Evolutionary conservation across 2,329 filamentous ascomycete species (phyloP).

Genomic region (Fusarium siculi): DNA sequence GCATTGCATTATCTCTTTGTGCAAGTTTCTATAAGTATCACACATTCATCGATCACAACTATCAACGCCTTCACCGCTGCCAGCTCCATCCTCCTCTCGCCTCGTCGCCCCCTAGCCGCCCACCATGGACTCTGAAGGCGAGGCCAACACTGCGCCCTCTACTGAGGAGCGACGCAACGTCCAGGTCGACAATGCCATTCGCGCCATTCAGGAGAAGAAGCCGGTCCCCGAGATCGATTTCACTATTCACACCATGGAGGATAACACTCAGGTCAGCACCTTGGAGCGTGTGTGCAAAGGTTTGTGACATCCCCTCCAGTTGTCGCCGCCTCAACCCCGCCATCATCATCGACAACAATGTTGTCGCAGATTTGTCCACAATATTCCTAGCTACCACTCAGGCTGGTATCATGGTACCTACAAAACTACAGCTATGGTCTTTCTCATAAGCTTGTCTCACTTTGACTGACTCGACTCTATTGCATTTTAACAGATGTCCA

Average conservation of each 20-base stretch:
- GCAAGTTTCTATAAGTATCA: constrained; percentile 16
- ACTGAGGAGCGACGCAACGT: constrained; percentile 61
- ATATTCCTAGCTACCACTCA: not conserved
- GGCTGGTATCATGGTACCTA: not conserved
- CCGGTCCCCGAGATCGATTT: constrained; percentile 98
- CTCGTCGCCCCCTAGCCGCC: constrained; percentile 34
- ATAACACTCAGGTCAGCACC: constrained; percentile 94
- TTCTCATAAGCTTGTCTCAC: not conserved
- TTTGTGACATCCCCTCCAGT: constrained; percentile 57
- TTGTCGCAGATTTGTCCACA: constrained; percentile 28
- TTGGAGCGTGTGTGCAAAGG: constrained; percentile 98
- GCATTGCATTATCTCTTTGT: constrained; percentile 20
- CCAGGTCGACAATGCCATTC: constrained; percentile 88
- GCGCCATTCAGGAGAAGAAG: constrained; percentile 94
- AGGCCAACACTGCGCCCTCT: constrained; percentile 46
- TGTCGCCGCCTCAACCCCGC: constrained; percentile 34
- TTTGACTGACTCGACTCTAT: constrained; percentile 31
- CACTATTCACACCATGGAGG: constrained; percentile 97
- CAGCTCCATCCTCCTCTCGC: constrained; percentile 31
- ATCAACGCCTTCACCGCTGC: constrained; percentile 42
- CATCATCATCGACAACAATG: constrained; percentile 26
- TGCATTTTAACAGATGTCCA: constrained; percentile 79
- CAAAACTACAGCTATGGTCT: not conserved
- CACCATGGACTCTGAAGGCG: constrained; percentile 59
- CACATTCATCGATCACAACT: constrained; percentile 16